phyloP scores from a whole-genome alignment of 345 rosid genomes.

The Eucalyptus caleyi region DNA sequence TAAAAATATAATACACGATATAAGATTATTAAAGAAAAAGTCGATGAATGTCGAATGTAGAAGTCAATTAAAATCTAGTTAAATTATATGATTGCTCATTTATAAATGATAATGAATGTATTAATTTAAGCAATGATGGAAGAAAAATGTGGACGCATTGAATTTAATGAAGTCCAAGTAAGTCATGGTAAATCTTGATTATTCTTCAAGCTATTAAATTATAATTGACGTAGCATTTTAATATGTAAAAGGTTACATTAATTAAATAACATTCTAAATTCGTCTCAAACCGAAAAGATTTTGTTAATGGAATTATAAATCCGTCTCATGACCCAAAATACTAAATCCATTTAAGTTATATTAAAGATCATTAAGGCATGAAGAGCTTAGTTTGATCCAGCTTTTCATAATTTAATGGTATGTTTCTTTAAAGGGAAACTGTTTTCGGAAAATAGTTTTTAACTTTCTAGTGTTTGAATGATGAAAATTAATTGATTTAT shows the following conservation, averaged over 20 bases:
- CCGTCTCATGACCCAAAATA: not conserved
- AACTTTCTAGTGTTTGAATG: no score
- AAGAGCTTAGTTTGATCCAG: not conserved
- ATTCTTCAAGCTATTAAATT: not conserved
- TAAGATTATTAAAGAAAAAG: not conserved
- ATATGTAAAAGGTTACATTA: not conserved
- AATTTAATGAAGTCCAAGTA: not conserved
- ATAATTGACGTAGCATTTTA: not conserved
- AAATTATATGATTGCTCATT: not conserved
- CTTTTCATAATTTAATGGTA: not conserved
- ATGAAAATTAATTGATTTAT: no score
- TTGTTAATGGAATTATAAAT: not conserved
- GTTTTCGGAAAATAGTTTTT: accelerated
- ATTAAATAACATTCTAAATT: accelerated
- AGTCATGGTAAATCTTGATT: not conserved
- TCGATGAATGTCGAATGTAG: not conserved
- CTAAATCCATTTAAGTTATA: not conserved
- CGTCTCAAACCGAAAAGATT: accelerated
- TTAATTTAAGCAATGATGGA: not conserved
- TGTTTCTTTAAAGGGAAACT: no score
- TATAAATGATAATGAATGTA: not conserved
- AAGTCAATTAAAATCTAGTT: not conserved
- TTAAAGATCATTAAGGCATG: not conserved
- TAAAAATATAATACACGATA: not conserved
- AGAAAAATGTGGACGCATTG: not conserved